These are phyloP conservation scores for Yamadazyma taylorii DNA, from an alignment of 1,139 yeast species.

Conservation along the genomic window DNA sequence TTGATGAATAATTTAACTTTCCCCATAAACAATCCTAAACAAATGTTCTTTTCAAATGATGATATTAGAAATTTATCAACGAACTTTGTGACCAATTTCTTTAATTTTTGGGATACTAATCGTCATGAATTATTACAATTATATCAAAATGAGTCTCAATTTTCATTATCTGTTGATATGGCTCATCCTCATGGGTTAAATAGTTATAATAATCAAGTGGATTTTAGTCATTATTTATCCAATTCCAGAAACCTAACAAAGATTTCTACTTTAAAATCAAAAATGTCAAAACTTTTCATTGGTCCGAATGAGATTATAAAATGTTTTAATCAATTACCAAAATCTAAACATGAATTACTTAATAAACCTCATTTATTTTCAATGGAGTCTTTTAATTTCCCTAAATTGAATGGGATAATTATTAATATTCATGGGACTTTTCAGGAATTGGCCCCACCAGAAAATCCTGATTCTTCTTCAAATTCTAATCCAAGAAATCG, in stretches of 20 bases:
- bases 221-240: slow-evolving; percentile 66
- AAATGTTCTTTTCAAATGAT: slow-evolving; percentile 77
- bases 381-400: slow-evolving; percentile 74
- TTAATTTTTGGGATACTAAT: slow-evolving; percentile 79
- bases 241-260: slow-evolving; percentile 75
- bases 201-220: slow-evolving; percentile 35
- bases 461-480: slow-evolving; percentile 22
- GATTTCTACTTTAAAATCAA: slow-evolving; percentile 60
- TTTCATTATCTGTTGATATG: slow-evolving; percentile 65
- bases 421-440: slow-evolving; percentile 83
- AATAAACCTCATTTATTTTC: slow-evolving; percentile 66
- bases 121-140: slow-evolving; percentile 67
- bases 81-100: slow-evolving; percentile 70
- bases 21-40: slow-evolving; percentile 49
- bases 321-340: slow-evolving; percentile 67
- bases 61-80: slow-evolving; percentile 71
- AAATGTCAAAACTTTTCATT: slow-evolving; percentile 56
- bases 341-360: slow-evolving; percentile 67
- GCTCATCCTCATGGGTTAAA: slow-evolving; percentile 51
- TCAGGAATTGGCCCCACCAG: slow-evolving; percentile 63
- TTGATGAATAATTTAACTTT: slow-evolving; percentile 52
- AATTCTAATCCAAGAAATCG: slow-evolving; percentile 31
- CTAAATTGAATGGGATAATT: slow-evolving; percentile 73
- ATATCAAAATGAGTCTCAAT: slow-evolving; percentile 82
- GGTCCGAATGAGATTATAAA: slow-evolving; percentile 71